Evolutionary conservation across 495 filamentous ascomycete genomes (phyloP).

Genomic region (Penicillium argentinense): DNA sequence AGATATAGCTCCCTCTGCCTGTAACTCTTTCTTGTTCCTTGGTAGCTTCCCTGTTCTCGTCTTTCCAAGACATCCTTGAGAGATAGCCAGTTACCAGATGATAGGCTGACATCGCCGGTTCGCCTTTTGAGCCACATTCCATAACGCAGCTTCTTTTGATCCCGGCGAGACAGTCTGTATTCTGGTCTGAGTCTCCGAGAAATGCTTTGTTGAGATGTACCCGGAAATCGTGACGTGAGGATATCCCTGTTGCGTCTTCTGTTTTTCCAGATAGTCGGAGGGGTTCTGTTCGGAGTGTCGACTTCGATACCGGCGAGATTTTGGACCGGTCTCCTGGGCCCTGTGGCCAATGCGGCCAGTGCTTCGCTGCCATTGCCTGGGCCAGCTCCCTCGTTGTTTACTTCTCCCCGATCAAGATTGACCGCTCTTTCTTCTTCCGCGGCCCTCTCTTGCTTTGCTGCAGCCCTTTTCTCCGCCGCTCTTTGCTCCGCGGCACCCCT

Average conservation of each 20-base stretch:
- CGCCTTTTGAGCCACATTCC: slow-evolving; percentile 17
- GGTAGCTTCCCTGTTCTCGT: slow-evolving; percentile 16
- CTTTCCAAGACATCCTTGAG: slow-evolving; percentile 26
- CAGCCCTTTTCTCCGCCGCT: no score
- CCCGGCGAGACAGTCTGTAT: slow-evolving; percentile 18
- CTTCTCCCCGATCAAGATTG: no score
- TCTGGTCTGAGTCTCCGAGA: background rate
- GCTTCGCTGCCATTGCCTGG: background rate
- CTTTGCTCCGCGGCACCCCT: no score
- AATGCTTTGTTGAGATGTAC: background rate
- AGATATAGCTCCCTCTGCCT: slow-evolving; percentile 34
- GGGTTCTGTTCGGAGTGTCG: background rate
- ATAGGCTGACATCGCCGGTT: background rate
- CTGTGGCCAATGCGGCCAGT: background rate
- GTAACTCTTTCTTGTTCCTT: slow-evolving; percentile 3
- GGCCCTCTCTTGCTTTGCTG: no score
- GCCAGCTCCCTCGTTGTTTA: background rate
- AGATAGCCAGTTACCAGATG: slow-evolving; percentile 22
- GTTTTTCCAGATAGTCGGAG: background rate
- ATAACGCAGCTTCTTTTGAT: slow-evolving; percentile 32
- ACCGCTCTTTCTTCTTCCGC: background rate
- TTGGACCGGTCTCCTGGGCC: background rate
- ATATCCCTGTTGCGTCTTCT: background rate
- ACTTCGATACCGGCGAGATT: background rate
- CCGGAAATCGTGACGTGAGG: no score